Base-by-base conservation (phyloP, 228 moss, liverwort and hornwort species). In the Sphagnum magellanicum region DNA sequence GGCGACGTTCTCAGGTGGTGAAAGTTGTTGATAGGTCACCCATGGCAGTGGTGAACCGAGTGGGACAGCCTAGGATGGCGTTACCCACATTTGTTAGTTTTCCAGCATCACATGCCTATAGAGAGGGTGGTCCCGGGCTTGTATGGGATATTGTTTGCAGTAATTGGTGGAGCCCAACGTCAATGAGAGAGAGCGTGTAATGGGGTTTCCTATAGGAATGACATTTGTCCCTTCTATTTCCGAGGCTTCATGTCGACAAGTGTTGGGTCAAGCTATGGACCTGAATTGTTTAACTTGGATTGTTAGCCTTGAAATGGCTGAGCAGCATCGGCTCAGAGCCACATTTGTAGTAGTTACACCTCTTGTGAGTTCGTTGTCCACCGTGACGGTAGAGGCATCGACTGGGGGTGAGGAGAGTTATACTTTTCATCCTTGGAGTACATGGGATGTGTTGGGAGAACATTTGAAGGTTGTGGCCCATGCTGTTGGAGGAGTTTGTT, bases 41-140 rank as follows among this genome's bases (percentile, higher is more conserved):
- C 9, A 9, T 67, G 67, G 67, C 50, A 10, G 8, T 69, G 4
- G 4, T 69, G 5, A 69, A 69, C 0, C 8, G 10, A 12, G 10
- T 53, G 8, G 59, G 59, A 4, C 5, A 47, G 1, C 1, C 6
- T 6, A 16, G 5, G 3, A 59, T 5, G 48, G 59, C 69, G 8
- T 69, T 69, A 11, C 57, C 69, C 58, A 69, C 6, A 0, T 32
- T 59, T 6, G 12, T 69, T 10, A 69, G 57, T 12, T 69, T 53
- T 48, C 57, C 68, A 0, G 4, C 0, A 4, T 69, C 68, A 3
- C 6, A 69, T 69, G 68, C 55, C 5, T 69, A 53, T 59, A 8
- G 10, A 6, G 55, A 57, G 6, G 57, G 46, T 8, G 16, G 53
- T 6, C 55, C 4, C 0, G 6, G 6, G 5, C 58, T 58, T 48